A percentile compares a stretch with the other conserved stretches of the same genome.
Conservation (phyloP, 805 yeast genomes). For the Sungouiozyma ichnusensis region DNA sequence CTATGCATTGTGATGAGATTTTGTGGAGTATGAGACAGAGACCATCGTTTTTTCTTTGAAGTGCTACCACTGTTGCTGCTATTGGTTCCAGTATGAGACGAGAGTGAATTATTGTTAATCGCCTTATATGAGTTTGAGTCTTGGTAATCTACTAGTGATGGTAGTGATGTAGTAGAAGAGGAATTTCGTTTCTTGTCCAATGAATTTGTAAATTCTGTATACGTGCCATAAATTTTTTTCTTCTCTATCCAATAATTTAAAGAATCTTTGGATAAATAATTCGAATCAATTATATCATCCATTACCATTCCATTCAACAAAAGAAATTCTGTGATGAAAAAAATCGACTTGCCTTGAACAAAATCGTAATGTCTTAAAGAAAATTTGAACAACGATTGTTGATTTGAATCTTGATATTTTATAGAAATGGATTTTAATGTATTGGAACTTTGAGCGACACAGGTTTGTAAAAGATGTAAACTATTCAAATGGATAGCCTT, state of each 20-base stretch:
- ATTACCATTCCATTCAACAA: conserved; percentile 45
- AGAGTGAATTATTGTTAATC: not conserved
- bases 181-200: not conserved
- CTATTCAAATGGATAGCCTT: conserved; percentile 44
- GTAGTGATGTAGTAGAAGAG: not conserved
- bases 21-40: conserved; percentile 6
- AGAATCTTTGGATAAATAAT: conserved; percentile 39
- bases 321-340: conserved; percentile 45
- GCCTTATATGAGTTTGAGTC: not conserved
- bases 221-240: conserved; percentile 22
- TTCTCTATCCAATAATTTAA: conserved; percentile 42
- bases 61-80: not conserved
- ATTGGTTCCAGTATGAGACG: too few species aligned
- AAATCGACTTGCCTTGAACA: conserved; percentile 28
- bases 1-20: conserved; percentile 6
- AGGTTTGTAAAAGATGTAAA: conserved; percentile 15
- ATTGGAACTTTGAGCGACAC: conserved; percentile 14
- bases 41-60: conserved; percentile 6
- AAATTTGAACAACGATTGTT: conserved; percentile 35
- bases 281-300: conserved; percentile 29
- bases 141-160: not conserved
- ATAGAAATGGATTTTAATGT: conserved; percentile 9
- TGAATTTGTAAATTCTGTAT: not conserved
- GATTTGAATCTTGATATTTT: conserved; percentile 6
- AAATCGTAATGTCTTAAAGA: conserved; percentile 39